Percentiles rank a stretch among this genome's conserved stretches.
phyloP scores from a whole-genome alignment of 768 basidiomycete genomes.

The Lentinus brumalis region DNA sequence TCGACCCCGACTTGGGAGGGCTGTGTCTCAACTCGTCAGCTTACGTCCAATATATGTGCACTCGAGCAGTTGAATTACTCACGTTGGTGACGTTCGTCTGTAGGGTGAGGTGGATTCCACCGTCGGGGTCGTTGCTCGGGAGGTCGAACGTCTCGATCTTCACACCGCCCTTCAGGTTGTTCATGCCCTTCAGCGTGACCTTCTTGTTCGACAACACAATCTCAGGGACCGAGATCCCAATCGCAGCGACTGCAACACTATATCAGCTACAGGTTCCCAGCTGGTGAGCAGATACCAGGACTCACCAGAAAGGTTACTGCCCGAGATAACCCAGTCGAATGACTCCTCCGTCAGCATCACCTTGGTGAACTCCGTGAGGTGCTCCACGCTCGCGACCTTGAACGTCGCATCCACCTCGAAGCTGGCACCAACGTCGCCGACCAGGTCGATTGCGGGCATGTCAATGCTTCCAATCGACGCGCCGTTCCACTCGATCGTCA shows the following conservation, averaged over 20 bases:
- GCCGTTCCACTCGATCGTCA: conserved; percentile 62
- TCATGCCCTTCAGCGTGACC: conserved; percentile 70
- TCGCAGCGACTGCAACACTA: neutral
- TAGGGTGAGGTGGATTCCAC: conserved; percentile 69
- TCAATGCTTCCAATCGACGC: conserved; percentile 58
- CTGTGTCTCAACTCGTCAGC: conserved; percentile 30
- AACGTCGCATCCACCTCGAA: conserved; percentile 59
- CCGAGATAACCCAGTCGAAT: conserved; percentile 71
- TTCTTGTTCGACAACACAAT: conserved; percentile 57
- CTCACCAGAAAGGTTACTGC: conserved; percentile 60
- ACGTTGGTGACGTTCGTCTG: conserved; percentile 63
- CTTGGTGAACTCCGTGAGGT: conserved; percentile 67
- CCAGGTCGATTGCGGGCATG: conserved; percentile 59
- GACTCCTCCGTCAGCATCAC: conserved; percentile 63
- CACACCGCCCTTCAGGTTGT: conserved; percentile 65
- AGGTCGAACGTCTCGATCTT: conserved; percentile 68
- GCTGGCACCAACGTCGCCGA: conserved; percentile 64
- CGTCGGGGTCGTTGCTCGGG: conserved; percentile 68
- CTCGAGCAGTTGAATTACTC: conserved; percentile 23
- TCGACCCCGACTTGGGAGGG: conserved; percentile 77
- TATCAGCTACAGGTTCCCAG: neutral
- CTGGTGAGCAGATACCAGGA: conserved; percentile 15
- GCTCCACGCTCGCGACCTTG: conserved; percentile 55
- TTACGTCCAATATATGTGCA: conserved; percentile 5
- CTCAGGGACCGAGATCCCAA: conserved; percentile 50